A percentile compares a stretch with the other conserved stretches of the same genome.
These are phyloP conservation scores for Gymnopus androsaceus DNA, from an alignment of 1,284 basidiomycete species.

Conservation along the genomic window DNA sequence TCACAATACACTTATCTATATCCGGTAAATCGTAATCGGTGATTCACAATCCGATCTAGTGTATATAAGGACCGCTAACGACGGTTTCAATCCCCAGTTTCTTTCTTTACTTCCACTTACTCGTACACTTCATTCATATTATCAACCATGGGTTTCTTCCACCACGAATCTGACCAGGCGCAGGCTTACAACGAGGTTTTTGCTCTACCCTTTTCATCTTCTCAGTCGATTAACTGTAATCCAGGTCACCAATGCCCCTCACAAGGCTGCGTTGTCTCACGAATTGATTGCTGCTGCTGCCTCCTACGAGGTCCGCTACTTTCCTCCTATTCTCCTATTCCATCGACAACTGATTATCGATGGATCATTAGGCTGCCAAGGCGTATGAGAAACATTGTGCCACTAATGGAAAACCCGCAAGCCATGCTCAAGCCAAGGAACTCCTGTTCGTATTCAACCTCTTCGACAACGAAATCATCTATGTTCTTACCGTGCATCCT, in stretches of 20 bases:
- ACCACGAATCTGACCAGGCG: slow-evolving; percentile 15
- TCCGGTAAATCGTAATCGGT: no score
- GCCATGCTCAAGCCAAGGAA: slow-evolving; percentile 27
- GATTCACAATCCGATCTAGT: no score
- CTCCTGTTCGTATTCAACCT: slow-evolving; percentile 20
- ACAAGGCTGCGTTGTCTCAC: slow-evolving; percentile 15
- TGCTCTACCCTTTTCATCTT: not conserved
- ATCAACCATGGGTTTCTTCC: slow-evolving; percentile 12
- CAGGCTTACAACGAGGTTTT: slow-evolving; percentile 15
- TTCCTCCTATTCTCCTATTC: not conserved
- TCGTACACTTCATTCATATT: not conserved
- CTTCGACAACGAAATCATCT: no score
- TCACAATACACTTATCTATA: no score
- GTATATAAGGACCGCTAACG: no score
- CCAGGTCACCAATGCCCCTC: slow-evolving; percentile 10
- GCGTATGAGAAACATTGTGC: slow-evolving; percentile 34
- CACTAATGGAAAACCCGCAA: slow-evolving; percentile 28
- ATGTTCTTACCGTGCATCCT: not conserved
- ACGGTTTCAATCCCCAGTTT: no score
- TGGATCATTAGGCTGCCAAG: slow-evolving; percentile 28
- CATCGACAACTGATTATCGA: not conserved
- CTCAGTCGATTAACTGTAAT: not conserved
- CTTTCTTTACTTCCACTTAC: not conserved
- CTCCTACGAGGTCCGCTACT: slow-evolving; percentile 15
- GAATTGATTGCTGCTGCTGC: slow-evolving; percentile 18